Evolutionary conservation across 2,329 filamentous ascomycete genomes (phyloP), one percentile per base, ranked within the genome.

Genomic region (Alternaria sp.): DNA sequence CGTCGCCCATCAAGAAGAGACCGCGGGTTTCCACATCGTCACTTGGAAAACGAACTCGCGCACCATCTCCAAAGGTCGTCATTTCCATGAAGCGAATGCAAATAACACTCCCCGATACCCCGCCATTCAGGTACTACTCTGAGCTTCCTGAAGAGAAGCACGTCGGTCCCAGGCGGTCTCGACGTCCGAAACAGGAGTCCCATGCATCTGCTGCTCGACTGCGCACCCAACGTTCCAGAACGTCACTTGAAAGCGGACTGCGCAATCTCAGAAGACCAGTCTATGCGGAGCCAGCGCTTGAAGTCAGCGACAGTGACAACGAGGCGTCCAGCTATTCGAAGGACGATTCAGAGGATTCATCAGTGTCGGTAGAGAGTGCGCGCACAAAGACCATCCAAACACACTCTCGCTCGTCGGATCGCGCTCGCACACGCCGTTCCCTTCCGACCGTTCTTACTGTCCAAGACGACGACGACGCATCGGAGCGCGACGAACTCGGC

Each of bases 21-120:
- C 49, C 59, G 7, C 61, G 61, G 8, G 40, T 40, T n/a, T 61
- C 58, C n/a, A 55, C 26, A 4, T 67, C 64, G 5, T 65, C 61
- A 3, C 65, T 72, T 3, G 65, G 74, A 4, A 76, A 76, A 59
- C 71, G 75, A 5, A 66, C 59, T n/a, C 71, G 75, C 23, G 63
- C 70, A 8, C 47, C 67, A 7, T 75, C 70, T 8, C 75, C 76
- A 3, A 67, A 61, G 36, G 75, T 79, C 1, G 21, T 77, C n/a
- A 71, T 78, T n/a, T 54, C 68, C 15, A 43, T 43, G 21, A 78
- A 75, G 50, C 67, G 68, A 9, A 57, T 50, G 3, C 61, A 69
- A 9, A 30, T 68, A 30, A 71, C 70, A 19, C 70, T 67, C 11
- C 67, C 70, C 1, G 65, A 66, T 17, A 66, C 64, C 3, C 62